A percentile compares a stretch with the other conserved stretches of the same genome.
phyloP scores from a whole-genome alignment of 495 filamentous ascomycete genomes.

The Xylaria telfairii region DNA sequence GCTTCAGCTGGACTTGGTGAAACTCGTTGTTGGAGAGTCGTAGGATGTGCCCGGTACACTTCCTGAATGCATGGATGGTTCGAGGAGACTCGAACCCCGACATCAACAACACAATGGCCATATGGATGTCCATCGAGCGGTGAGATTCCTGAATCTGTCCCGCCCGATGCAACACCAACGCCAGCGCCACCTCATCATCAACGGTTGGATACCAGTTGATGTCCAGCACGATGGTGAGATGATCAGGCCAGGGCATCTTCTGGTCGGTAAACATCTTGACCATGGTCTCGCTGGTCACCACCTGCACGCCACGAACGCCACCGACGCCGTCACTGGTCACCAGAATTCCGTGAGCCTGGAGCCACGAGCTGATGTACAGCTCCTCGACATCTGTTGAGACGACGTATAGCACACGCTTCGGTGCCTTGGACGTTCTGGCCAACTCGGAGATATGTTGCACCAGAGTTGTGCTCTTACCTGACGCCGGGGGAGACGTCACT shows the following conservation, averaged over 20 bases:
- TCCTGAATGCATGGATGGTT: neutral
- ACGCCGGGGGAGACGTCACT: neutral
- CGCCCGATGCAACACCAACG: neutral
- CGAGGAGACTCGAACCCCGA: neutral
- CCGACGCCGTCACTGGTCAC: neutral
- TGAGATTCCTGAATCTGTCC: neutral
- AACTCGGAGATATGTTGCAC: neutral
- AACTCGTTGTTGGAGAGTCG: neutral
- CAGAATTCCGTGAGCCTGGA: neutral
- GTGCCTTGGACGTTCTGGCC: neutral
- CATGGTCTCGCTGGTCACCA: neutral
- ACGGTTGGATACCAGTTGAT: constrained; percentile 18
- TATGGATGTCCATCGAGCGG: neutral
- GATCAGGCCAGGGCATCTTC: neutral
- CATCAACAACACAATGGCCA: constrained; percentile 14
- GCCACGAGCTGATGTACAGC: neutral
- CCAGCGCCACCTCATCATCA: constrained; percentile 1
- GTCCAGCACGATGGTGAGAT: constrained; percentile 1
- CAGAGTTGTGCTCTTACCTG: constrained; percentile 8
- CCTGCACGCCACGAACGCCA: neutral
- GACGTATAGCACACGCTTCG: neutral
- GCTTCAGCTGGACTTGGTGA: neutral
- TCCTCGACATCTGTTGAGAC: neutral
- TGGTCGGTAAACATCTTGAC: neutral
- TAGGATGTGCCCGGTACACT: neutral